Percentiles rank a stretch among this genome's conserved stretches.
phyloP scores from a whole-genome alignment of 441 rosid genomes.

The Lagerstroemia fauriei region DNA sequence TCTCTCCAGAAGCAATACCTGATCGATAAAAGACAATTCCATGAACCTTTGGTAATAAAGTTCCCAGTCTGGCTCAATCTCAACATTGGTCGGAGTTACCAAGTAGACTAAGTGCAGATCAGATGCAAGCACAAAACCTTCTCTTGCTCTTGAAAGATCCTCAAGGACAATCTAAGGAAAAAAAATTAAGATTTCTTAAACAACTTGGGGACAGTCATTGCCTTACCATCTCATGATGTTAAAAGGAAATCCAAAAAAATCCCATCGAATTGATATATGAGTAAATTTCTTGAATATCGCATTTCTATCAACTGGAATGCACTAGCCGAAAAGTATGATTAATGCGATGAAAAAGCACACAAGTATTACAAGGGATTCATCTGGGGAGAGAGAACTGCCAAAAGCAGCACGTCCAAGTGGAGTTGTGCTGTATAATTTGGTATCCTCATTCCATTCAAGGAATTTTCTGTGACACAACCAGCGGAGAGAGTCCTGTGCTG shows the following conservation, averaged over 20 bases:
- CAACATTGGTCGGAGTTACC: conserved; percentile 91
- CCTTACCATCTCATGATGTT: neutral
- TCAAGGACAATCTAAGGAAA: conserved; percentile 81
- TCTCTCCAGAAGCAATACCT: conserved; percentile 50
- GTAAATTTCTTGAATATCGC: neutral
- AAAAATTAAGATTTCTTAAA: neutral
- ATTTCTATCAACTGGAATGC: neutral
- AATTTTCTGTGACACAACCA: conserved; percentile 92
- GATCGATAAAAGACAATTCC: conserved; percentile 84
- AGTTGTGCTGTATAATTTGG: conserved; percentile 76
- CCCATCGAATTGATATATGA: neutral
- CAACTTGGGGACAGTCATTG: neutral
- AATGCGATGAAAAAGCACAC: conserved; percentile 13
- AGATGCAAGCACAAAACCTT: conserved; percentile 95
- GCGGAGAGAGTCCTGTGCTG: conserved; percentile 97
- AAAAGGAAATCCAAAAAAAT: neutral
- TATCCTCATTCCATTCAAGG: conserved; percentile 94
- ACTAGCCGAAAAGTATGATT: neutral
- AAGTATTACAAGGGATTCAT: conserved; percentile 84
- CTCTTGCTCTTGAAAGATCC: conserved; percentile 95
- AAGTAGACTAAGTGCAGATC: conserved; percentile 92
- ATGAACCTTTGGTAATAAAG: conserved; percentile 80
- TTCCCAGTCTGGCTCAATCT: conserved; percentile 97
- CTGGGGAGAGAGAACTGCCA: conserved; percentile 98
- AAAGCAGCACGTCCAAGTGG: conserved; percentile 99